Base-by-base conservation (phyloP, 805 yeast genomes). In the Candida alai region DNA sequence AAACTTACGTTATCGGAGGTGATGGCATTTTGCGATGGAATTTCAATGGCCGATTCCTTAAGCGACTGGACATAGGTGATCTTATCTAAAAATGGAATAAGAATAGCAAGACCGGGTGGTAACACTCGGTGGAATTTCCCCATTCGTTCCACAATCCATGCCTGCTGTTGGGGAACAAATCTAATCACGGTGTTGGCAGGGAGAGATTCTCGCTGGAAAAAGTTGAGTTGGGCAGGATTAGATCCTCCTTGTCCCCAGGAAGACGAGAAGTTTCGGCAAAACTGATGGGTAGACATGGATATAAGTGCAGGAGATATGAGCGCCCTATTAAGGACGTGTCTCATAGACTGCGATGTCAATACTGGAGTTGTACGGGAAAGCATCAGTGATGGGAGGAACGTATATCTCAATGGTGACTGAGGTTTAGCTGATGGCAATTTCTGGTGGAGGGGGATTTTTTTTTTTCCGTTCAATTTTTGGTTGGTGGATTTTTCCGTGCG, bases 61-160 rank as follows among this genome's bases (percentile, higher is more conserved):
- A 85, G 62, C 3, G 86, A 77, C 60, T 85, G 89, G 24, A 86
- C 95, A 49, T 85, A 86, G 33, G 81, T 78, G 49, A 85, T 81
- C 47, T 73, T 75, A 57, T 85, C 95, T 20, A 86, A 43, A 36
- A 85, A 56, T 4, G 95, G 95, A 7, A 83, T 40, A 45, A 85
- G 60, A 19, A 85, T 55, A 2, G 93, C 87, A 23, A 84, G 62
- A 10, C 95, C 95, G 0, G 95, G 95, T 24, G 76, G 71, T 40
- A 86, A 67, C 24, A 65, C 60, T 11, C 70, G 60, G 54, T 78
- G 72, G 65, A 84, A 85, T 53, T 81, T 82, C 20, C 95, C 95
- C 95, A 85, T 85, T 42, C 95, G 68, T 58, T 85, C 95, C 13
- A 85, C 95, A 13, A 85, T 76, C 88, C 93, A 85, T 3, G 95